Percentiles rank a stretch among this genome's conserved stretches.
These are phyloP conservation scores for Colletotrichum sp. DNA, from an alignment of 2,329 filamentous ascomycete genomes.

Conservation along the genomic window DNA sequence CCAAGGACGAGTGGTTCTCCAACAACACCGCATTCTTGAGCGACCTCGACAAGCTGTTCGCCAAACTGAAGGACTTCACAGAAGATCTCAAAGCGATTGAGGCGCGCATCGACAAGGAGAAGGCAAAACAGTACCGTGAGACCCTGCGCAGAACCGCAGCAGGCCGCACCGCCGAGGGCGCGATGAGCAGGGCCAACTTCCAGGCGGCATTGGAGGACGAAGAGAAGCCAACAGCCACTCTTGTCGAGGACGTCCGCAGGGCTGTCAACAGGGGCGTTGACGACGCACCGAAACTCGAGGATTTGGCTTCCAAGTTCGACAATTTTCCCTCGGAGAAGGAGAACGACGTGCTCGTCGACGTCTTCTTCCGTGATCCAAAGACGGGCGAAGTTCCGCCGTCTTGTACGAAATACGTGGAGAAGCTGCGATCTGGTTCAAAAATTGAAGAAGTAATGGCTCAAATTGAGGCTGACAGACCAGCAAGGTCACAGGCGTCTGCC, in stretches of 20 bases:
- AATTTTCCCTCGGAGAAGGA: constrained; percentile 7
- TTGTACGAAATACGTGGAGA: constrained; percentile 43
- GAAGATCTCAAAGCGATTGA: constrained; percentile 51
- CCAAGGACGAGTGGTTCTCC: constrained; percentile 55
- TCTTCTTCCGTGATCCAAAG: constrained; percentile 38
- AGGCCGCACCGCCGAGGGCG: constrained; percentile 3
- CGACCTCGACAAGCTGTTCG: constrained; percentile 53
- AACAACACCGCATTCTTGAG: constrained; percentile 51
- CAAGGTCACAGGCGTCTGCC: constrained; percentile 22
- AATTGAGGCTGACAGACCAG: constrained; percentile 35
- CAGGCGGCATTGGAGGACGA: constrained; percentile 8
- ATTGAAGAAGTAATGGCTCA: constrained; percentile 31
- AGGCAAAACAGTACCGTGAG: constrained; percentile 57
- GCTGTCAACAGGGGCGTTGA: constrained; percentile 1
- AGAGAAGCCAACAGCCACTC: background rate
- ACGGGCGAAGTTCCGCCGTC: constrained; percentile 33
- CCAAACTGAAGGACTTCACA: constrained; percentile 48
- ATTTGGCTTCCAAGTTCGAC: constrained; percentile 11
- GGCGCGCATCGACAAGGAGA: constrained; percentile 53
- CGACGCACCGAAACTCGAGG: background rate
- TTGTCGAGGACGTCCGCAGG: constrained; percentile 1
- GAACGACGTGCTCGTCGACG: constrained; percentile 10
- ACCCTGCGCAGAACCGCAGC: constrained; percentile 22
- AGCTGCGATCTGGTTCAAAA: constrained; percentile 30
- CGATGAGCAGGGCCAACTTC: constrained; percentile 12